A percentile compares a stretch with the other conserved stretches of the same genome.
phyloP scores from a whole-genome alignment of 2,329 filamentous ascomycete species.

The Cercospora sp. region DNA sequence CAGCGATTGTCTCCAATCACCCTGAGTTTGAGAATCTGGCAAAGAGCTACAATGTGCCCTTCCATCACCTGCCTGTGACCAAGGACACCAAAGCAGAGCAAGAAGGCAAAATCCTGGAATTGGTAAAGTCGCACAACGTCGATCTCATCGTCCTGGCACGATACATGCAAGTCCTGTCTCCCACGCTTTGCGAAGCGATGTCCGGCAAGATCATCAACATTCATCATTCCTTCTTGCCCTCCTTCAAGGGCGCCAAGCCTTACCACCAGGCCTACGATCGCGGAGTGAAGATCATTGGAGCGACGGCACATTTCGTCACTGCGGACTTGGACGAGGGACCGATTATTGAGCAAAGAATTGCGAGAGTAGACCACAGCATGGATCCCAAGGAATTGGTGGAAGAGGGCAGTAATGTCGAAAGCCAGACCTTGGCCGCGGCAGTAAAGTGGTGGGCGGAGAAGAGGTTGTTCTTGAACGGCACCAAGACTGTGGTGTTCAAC shows the following conservation, averaged over 20 bases:
- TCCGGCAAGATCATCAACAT: slow-evolving; percentile 89
- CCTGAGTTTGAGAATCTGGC: slow-evolving; percentile 69
- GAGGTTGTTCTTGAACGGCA: slow-evolving; percentile 73
- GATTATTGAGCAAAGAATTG: slow-evolving; percentile 82
- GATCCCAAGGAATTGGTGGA: slow-evolving; percentile 73
- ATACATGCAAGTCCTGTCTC: slow-evolving; percentile 85
- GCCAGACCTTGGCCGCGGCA: slow-evolving; percentile 75
- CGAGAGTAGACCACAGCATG: slow-evolving; percentile 74
- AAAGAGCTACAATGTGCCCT: slow-evolving; percentile 71
- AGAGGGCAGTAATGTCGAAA: slow-evolving; percentile 81
- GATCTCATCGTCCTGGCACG: slow-evolving; percentile 79
- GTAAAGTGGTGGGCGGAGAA: slow-evolving; percentile 83
- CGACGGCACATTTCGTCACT: slow-evolving; percentile 83
- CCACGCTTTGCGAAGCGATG: slow-evolving; percentile 73
- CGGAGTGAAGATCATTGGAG: slow-evolving; percentile 85
- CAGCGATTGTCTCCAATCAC: slow-evolving; percentile 80
- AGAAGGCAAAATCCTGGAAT: slow-evolving; percentile 68
- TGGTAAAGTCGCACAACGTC: slow-evolving; percentile 67
- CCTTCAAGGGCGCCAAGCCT: slow-evolving; percentile 84
- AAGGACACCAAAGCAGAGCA: slow-evolving; percentile 75
- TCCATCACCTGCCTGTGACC: slow-evolving; percentile 77
- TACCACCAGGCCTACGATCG: slow-evolving; percentile 86
- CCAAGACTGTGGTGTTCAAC: slow-evolving; percentile 77
- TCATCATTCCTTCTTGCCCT: slow-evolving; percentile 82
- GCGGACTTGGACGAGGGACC: slow-evolving; percentile 82